Base-by-base conservation (phyloP, 2,329 filamentous ascomycete species). In the Aspergillus sclerotialis region DNA sequence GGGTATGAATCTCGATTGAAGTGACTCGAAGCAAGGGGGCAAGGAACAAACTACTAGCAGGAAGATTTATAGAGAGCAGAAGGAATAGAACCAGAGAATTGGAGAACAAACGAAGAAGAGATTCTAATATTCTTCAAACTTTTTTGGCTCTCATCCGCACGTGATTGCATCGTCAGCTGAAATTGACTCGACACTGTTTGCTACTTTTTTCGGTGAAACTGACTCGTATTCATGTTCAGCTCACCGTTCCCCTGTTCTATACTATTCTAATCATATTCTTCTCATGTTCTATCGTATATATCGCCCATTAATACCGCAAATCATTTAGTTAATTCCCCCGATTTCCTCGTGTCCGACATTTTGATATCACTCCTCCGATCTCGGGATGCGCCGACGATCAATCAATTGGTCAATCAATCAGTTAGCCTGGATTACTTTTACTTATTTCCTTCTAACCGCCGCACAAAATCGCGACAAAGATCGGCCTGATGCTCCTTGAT, bases 391-490 rank as follows among this genome's bases (percentile, higher is more conserved):
- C 7, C 19, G 7, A 10, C 10, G 19, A 7, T 10, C 7, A 23
- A 10, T 23, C 19, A 23, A 23, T 6, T n/a, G n/a, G n/a, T n/a
- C n/a, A n/a, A n/a, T n/a, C n/a, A 23, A 23, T 10, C 6, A 7
- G 19, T 10, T 7, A 7, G 19, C 19, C 19, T 23, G n/a, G n/a
- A 23, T 10, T 23, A 10, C 26, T 38, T 39, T 33, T 44, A 27
- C 26, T 54, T 46, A 13, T 57, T 41, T 15, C 46, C 45, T 28
- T 54, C 43, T 28, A 61, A 32, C 12, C 50, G 50, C 32, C 41
- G 42, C 26, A 54, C 48, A n/a, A 61, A 31, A n/a, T 45, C 46
- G 32, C 50, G 44, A 29, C 53, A 59, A 17, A 58, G 42, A 6
- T 50, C 39, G 9, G 43, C 38, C 33, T 61, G 50, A 9, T 56